Evolutionary conservation across 2,329 filamentous ascomycete genomes (phyloP).

Genomic region (Exserohilum turcica): DNA sequence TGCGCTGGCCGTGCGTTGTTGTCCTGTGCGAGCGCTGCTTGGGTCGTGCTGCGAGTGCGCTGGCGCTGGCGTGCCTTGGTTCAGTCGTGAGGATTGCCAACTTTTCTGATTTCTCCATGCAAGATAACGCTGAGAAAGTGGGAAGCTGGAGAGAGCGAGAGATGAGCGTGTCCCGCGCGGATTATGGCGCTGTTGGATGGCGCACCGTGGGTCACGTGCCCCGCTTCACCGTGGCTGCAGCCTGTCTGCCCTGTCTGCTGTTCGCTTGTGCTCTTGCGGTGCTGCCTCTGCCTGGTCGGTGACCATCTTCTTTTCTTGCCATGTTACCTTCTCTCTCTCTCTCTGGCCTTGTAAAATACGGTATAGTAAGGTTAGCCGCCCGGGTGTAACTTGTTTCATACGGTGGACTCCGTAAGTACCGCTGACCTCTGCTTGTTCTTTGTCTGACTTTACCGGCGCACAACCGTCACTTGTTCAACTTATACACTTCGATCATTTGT

Average conservation of each 20-base stretch:
- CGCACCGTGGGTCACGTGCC: neutral
- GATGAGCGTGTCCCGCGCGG: neutral
- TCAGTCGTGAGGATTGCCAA: neutral
- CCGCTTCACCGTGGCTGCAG: neutral
- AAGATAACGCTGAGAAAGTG: no score
- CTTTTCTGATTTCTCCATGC: neutral
- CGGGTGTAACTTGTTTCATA: no score
- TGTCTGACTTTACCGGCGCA: no score
- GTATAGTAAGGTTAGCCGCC: no score
- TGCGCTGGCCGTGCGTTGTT: slow-evolving; percentile 13
- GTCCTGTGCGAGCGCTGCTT: slow-evolving; percentile 3
- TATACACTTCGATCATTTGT: neutral
- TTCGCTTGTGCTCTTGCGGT: neutral
- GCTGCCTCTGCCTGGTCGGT: no score
- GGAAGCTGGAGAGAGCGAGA: neutral
- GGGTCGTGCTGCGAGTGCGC: slow-evolving; percentile 2
- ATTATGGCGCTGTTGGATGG: neutral
- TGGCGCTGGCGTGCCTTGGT: neutral
- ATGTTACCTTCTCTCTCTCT: no score
- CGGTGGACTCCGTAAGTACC: no score
- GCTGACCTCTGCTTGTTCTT: neutral
- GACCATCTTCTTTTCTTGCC: no score
- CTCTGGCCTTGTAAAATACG: no score
- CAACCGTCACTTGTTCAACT: neutral
- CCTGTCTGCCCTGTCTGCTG: neutral